Evolutionary conservation across 306 rosid species (phyloP).

Genomic region (Rosa multiflora): DNA sequence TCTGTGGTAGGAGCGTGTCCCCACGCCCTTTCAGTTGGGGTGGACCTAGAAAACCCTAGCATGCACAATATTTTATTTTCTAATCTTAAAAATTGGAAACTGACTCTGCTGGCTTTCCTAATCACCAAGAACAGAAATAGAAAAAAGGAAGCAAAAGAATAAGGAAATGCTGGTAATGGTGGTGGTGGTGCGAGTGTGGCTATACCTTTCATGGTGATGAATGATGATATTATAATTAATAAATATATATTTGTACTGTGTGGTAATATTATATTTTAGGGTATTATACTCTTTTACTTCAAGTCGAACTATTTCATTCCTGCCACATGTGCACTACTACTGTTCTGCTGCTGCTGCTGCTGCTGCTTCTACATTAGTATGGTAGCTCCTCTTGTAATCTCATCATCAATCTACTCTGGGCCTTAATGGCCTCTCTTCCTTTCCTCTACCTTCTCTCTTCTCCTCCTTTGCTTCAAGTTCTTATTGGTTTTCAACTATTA

Average conservation of each 20-base stretch:
- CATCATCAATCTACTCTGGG: conserved; percentile 11
- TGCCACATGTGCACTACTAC: not conserved
- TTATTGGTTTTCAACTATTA: conserved; percentile 2
- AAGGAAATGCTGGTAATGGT: not conserved
- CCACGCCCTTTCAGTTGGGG: not conserved
- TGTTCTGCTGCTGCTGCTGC: not conserved
- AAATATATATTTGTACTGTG: not conserved
- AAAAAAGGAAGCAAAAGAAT: not conserved
- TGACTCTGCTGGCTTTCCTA: conserved; percentile 10
- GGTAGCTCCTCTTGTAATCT: not conserved
- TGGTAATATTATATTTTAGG: not conserved
- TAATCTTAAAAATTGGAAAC: not conserved
- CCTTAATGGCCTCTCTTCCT: conserved; percentile 37
- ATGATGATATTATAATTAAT: not conserved
- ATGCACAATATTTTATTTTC: not conserved
- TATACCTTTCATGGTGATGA: conserved; percentile 22
- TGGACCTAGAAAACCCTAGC: not conserved
- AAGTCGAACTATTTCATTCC: conserved; percentile 13
- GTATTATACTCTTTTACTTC: conserved; percentile 12
- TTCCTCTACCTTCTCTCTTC: conserved; percentile 16
- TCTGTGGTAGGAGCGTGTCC: not conserved
- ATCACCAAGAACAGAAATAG: conserved; percentile 6
- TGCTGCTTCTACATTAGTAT: not conserved
- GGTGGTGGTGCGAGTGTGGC: conserved; percentile 25
- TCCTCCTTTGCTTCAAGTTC: conserved; percentile 15